These are phyloP conservation scores for Neonectria hederae DNA, from an alignment of 2,329 filamentous ascomycete species.

Conservation along the genomic window DNA sequence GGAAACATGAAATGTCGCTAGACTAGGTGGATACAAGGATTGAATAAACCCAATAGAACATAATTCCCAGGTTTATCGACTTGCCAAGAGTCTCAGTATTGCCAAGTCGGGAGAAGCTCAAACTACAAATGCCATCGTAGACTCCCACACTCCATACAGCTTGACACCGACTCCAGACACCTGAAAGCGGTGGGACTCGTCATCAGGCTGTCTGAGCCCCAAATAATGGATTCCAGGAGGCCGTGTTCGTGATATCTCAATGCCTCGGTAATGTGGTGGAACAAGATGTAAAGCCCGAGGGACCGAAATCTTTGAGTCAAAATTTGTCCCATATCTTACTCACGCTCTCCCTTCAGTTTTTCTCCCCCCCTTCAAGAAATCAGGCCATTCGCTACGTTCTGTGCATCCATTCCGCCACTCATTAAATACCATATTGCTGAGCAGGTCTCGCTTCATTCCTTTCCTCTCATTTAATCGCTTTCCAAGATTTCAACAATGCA, in stretches of 20 bases:
- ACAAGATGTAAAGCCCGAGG: neutral
- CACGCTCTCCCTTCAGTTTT: neutral
- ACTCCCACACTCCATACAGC: neutral
- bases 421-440: conserved; percentile 4
- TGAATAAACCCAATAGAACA: neutral
- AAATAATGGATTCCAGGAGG: neutral
- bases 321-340: neutral
- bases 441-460: conserved; percentile 13
- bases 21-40: neutral
- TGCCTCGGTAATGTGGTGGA: neutral
- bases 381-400: too few relatives aligned
- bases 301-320: neutral
- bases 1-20: conserved; percentile 19
- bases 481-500: neutral
- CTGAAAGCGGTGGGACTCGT: conserved; percentile 7
- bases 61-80: neutral
- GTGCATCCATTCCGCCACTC: conserved; percentile 2
- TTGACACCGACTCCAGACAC: conserved; percentile 23
- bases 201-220: conserved; percentile 7
- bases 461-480: neutral
- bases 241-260: neutral
- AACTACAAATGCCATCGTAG: conserved; percentile 8
- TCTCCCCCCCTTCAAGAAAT: neutral
- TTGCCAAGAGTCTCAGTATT: conserved; percentile 5
- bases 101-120: conserved; percentile 1